Evolutionary conservation across 768 basidiomycete genomes (phyloP).

Genomic region (Tephrocybe sp.): DNA sequence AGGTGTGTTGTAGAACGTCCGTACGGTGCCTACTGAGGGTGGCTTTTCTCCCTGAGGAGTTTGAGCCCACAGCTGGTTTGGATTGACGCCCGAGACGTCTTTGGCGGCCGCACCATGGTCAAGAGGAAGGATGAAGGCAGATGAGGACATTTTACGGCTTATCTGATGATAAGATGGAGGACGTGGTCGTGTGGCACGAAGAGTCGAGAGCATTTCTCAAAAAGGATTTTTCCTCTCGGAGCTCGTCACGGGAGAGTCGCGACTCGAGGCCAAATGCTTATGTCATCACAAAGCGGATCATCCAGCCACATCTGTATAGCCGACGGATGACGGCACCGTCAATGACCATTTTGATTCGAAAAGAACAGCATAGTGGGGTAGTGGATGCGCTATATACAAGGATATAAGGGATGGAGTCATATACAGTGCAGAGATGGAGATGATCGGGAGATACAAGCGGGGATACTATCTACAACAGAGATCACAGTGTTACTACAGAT

Average conservation of each 20-base stretch:
- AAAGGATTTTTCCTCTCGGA: not conserved
- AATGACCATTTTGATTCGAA: not conserved
- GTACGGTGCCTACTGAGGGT: slow-evolving; percentile 60
- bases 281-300: slow-evolving; percentile 4
- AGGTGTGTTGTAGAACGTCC: slow-evolving; percentile 61
- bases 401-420: not conserved
- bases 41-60: slow-evolving; percentile 49
- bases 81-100: slow-evolving; percentile 36
- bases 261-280: not conserved
- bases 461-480: not conserved
- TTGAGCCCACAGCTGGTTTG: slow-evolving; percentile 49
- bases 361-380: not conserved
- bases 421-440: not conserved
- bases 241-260: not conserved
- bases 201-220: slow-evolving; percentile 13
- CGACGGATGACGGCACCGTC: not conserved
- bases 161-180: slow-evolving; percentile 20
- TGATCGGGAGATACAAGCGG: not conserved
- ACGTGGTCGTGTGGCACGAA: slow-evolving; percentile 17
- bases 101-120: slow-evolving; percentile 41
- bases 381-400: slow-evolving; percentile 2
- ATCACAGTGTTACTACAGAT: slow-evolving; percentile 1
- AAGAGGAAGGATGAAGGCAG: slow-evolving; percentile 57
- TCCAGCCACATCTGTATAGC: not conserved
- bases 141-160: slow-evolving; percentile 45